phyloP scores from a whole-genome alignment of 2,329 filamentous ascomycete genomes.

The Fusarium sp. region DNA sequence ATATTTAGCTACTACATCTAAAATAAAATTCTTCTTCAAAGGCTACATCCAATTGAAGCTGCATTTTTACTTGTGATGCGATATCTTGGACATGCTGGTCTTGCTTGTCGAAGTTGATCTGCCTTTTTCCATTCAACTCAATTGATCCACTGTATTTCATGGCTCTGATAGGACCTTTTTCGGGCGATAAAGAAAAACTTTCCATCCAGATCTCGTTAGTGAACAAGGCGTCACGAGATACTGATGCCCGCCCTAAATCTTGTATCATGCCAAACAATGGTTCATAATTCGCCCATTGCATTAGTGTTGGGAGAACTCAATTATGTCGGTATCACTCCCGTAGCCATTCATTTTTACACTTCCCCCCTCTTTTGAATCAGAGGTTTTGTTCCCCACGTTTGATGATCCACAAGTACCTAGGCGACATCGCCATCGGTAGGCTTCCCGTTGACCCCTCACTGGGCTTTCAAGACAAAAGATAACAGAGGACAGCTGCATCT shows the following conservation, averaged over 20 bases:
- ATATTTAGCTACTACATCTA: background rate
- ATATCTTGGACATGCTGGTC: no score
- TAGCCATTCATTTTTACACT: constrained; percentile 4
- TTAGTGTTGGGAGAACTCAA: background rate
- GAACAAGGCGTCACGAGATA: background rate
- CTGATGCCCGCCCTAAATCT: background rate
- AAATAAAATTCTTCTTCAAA: background rate
- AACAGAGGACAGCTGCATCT: constrained; percentile 15
- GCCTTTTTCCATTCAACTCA: background rate
- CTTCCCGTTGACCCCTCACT: constrained; percentile 20
- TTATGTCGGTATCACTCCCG: constrained; percentile 21
- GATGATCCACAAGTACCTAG: background rate
- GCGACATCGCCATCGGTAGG: constrained; percentile 22
- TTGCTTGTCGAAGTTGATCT: no score
- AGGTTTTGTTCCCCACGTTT: constrained; percentile 16
- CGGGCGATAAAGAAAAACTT: no score
- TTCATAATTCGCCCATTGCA: background rate
- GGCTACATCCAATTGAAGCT: no score
- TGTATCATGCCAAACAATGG: background rate
- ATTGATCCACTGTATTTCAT: constrained; percentile 6
- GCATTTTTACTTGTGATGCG: background rate
- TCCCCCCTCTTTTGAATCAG: background rate
- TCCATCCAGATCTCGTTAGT: background rate
- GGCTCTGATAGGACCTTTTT: background rate
- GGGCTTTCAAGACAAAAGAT: constrained; percentile 8